phyloP scores from a whole-genome alignment of 495 filamentous ascomycete species.

The Aspergillus ellipticus region DNA sequence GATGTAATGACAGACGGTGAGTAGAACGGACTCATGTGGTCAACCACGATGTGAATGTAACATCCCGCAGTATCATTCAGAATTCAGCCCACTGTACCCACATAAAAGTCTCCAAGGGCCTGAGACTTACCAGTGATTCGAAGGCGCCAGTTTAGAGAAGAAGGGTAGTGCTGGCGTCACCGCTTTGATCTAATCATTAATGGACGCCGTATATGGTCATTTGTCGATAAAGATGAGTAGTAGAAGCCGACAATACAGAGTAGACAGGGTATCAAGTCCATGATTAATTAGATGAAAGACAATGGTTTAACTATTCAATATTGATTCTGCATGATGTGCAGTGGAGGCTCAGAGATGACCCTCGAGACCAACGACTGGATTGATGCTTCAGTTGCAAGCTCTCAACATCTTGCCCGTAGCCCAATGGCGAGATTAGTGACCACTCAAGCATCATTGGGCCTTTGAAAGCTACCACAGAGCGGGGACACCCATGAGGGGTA shows the following conservation, averaged over 20 bases:
- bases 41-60: slow-evolving; percentile 29
- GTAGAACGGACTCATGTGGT: slow-evolving; percentile 15
- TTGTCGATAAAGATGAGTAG: background rate
- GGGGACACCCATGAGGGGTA: slow-evolving; percentile 2
- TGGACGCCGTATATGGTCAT: background rate
- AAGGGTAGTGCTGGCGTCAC: slow-evolving; percentile 13
- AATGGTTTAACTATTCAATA: no score
- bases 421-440: background rate
- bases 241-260: no score
- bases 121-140: background rate
- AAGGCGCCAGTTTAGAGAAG: background rate
- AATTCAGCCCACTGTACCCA: slow-evolving; percentile 15
- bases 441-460: background rate
- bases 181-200: background rate
- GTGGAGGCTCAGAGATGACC: no score
- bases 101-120: slow-evolving; percentile 2
- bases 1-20: slow-evolving; percentile 15
- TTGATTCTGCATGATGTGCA: no score
- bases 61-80: slow-evolving; percentile 31
- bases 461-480: slow-evolving; percentile 7
- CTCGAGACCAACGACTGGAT: no score
- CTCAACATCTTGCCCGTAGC: no score
- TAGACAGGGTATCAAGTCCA: no score
- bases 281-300: no score
- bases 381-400: no score